These are phyloP conservation scores for Pyropia yezoensis DNA, from an alignment of 23 red algal species.

Conservation along the genomic window DNA sequence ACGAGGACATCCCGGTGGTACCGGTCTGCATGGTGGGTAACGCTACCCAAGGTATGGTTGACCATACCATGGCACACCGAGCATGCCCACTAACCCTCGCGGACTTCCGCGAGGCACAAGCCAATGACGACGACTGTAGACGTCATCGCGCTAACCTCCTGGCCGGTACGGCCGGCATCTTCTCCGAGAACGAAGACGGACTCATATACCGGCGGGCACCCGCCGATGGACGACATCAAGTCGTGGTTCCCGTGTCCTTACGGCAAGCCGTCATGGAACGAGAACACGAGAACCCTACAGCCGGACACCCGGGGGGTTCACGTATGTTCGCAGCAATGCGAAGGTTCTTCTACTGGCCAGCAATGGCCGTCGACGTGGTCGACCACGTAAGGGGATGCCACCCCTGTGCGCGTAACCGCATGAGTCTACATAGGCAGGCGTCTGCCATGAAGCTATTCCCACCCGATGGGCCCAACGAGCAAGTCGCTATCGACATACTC, in stretches of 20 bases:
- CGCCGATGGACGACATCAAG: background rate
- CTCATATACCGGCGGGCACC: background rate
- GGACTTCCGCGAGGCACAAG: no score
- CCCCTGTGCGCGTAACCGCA: background rate
- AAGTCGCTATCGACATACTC: constrained; percentile 24
- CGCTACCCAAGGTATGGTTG: no score
- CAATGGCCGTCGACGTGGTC: constrained; percentile 3
- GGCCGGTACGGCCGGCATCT: background rate
- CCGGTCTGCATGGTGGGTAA: no score
- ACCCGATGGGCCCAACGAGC: background rate
- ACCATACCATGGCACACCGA: no score
- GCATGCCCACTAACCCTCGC: no score
- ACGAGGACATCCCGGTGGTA: no score
- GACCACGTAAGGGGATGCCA: background rate
- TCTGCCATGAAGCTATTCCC: constrained; percentile 9
- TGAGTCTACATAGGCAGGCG: background rate
- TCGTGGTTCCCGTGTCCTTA: constrained; percentile 1
- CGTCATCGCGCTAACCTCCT: no score
- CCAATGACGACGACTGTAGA: no score
- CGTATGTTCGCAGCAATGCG: constrained; percentile 7
- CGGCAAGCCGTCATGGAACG: background rate
- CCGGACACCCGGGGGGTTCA: constrained; percentile 7
- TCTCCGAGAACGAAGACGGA: constrained; percentile 7
- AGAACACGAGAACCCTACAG: background rate
- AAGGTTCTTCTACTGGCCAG: constrained; percentile 4